Evolutionary conservation across 257 asterid genomes (phyloP), one percentile per base, ranked within the genome.

Genomic region (Solanum bulbocastanum): DNA sequence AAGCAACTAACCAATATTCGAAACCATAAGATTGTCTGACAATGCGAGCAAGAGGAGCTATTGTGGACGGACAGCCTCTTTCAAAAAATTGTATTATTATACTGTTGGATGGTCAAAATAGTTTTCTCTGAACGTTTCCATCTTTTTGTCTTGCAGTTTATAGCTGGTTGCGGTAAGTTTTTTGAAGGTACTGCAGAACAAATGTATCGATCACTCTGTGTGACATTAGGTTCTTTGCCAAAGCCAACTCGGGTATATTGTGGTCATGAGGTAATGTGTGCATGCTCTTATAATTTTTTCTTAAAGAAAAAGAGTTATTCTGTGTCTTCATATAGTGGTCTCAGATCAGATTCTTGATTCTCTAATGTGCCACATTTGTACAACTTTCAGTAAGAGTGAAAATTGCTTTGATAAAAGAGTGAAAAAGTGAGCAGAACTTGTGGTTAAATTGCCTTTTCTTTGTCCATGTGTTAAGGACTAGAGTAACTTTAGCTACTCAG

Each of bases 111-210:
- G 40, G 40, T 82, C 30, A 82, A 49, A 49, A 49, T 18, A 30
- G 16, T 10, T 81, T 81, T 82, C 20, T 82, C 22, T 82, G 13
- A 82, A 82, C 69, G 7, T 5, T 82, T 52, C 16, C 44, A 20
- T 82, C 44, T 82, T 13, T 82, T 82, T 49, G 44, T 79, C 86
- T 76, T 88, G 81, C 89, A 94, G 99, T 97, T 97, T 76, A 44
- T 97, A 87, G 98, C 95, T 91, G 99, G 98, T 56, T 97, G 99
- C 87, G 99, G 99, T 16, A 97, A 92, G 94, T 94, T 97, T 88
- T 95, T 94, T 56, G 98, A 97, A 91, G 98, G 99, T 93, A 97
- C 96, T 87, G 98, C 99, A 71, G 98, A 94, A 86, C 98, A 95
- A 88, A 96, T 96, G 99, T 93, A 97, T 92, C 96, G 94, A 56